Evolutionary conservation across 192 early-diverging fungal genomes (phyloP), one percentile per base, ranked within the genome.

Genomic region (Umbelopsis sp.): DNA sequence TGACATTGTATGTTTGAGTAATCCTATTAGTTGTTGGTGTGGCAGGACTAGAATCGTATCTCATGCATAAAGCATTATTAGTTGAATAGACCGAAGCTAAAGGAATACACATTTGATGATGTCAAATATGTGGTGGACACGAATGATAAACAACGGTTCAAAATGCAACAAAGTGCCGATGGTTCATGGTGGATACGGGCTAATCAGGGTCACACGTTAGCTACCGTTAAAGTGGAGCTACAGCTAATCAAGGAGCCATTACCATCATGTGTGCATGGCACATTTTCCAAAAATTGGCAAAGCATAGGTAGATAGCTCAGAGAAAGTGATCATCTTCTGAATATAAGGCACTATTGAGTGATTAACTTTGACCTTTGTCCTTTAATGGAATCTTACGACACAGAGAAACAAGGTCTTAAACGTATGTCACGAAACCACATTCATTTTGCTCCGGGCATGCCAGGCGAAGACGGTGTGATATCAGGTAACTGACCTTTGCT

Each of bases 361-460:
- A 35, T 48, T 33, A 64, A 45, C 30, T n/a, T 46, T 37, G 33
- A 11, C n/a, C n/a, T 22, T 22, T 30, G 13, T 12, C 49, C 11
- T 23, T 46, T 18, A 48, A 30, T 52, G 30, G 13, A 11, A 53
- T 27, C 35, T 16, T 22, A 22, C 11, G 22, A 8, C 46, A 84
- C 87, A 70, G 81, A 79, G 33, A 50, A 78, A 46, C 21, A 76
- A 12, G 94, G 95, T 8, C 81, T 97, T 35, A 87, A 79, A 7
- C 79, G 71, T 37, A 98, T 98, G 95, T 64, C 49, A 33, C 86
- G 96, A 47, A 94, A 92, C 35, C 95, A 98, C 80, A 95, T 98
- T 64, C 96, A 98, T 71, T 92, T 93, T 79, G 92, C 95, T 1
- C 64, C 81, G 4, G 94, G 93, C 0, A 74, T 85, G 65, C 86